phyloP scores from a whole-genome alignment of 345 rosid species.

The Hibiscus syriacus region DNA sequence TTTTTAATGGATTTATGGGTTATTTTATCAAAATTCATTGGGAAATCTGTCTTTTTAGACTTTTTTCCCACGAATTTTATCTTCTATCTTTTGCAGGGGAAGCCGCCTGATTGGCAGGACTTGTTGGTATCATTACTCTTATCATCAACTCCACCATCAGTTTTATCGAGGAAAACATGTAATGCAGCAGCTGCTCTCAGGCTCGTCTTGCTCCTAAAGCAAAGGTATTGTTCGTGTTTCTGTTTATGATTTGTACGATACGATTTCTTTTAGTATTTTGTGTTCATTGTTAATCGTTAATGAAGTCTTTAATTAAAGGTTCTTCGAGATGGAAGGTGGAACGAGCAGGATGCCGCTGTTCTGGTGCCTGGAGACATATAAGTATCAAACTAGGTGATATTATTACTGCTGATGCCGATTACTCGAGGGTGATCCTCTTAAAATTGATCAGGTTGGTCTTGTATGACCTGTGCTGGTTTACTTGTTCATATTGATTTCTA shows the following conservation, averaged over 20 bases:
- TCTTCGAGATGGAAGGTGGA: constrained; percentile 96
- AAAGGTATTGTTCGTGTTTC: constrained; percentile 46
- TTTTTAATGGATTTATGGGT: neutral
- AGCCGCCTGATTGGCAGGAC: constrained; percentile 99
- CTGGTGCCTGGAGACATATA: constrained; percentile 91
- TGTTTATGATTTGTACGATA: neutral
- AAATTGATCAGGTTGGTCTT: constrained; percentile 75
- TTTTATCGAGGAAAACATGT: constrained; percentile 94
- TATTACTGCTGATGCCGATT: constrained; percentile 91
- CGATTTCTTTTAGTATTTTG: neutral
- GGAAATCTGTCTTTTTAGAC: neutral
- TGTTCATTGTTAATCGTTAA: neutral
- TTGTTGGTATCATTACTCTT: constrained; percentile 89
- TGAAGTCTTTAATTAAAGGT: constrained; percentile 37
- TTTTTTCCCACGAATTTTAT: neutral
- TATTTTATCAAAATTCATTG: neutral
- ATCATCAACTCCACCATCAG: constrained; percentile 89
- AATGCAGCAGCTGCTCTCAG: constrained; percentile 98
- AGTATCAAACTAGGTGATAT: constrained; percentile 94
- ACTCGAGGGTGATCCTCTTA: constrained; percentile 90
- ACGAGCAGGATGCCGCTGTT: constrained; percentile 78
- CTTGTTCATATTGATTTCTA: constrained; percentile 10
- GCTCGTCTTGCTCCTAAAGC: constrained; percentile 94
- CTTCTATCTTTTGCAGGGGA: constrained; percentile 43
- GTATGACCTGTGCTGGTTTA: neutral